Evolutionary conservation across 768 basidiomycete species (phyloP), one percentile per base, ranked within the genome.

Genomic region (Filobasidium floriforme): DNA sequence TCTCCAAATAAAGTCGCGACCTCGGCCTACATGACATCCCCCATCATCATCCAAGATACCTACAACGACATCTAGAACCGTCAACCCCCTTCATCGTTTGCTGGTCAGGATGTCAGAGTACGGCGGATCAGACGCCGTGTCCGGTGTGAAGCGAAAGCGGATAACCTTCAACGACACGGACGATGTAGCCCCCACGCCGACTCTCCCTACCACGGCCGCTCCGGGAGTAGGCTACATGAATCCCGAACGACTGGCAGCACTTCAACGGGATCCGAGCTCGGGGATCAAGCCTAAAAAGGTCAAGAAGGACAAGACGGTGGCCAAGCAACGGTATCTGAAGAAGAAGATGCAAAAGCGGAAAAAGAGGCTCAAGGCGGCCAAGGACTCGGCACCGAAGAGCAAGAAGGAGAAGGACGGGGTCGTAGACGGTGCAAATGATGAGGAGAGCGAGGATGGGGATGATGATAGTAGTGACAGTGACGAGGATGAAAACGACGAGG

Each of bases 261-360:
- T 57, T 15, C 22, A 57, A 15, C 54, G 54, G 7, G 54, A 24
- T 57, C 54, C 54, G 7, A 15, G 15, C 5, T 57, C 29, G 6
- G 54, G 29, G 24, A 7, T 32, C 29, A 57, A 57, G 54, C 15
- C 7, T 6, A 57, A 57, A 28, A 57, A 57, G 54, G 54, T 57
- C 54, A 57, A 57, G n/a, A 57, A 57, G 54, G 54, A 57, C 54
- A 88, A 88, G 79, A 88, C 89, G 0, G 86, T 83, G 65, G 87
- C 88, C 1, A 88, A 89, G 76, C 78, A 84, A 70, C 81, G 86
- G 66, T 89, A 91, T 75, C 80, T 89, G 51, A 86, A 84, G 73
- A 84, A 85, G 60, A 91, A 91, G 79, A 85, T 84, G 69, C 82
- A 84, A 60, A 82, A 87, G 63, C 83, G 84, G 74, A 88, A 87